These are phyloP conservation scores for Tagetes erecta DNA, from an alignment of 129 eudicot species.

Conservation along the genomic window DNA sequence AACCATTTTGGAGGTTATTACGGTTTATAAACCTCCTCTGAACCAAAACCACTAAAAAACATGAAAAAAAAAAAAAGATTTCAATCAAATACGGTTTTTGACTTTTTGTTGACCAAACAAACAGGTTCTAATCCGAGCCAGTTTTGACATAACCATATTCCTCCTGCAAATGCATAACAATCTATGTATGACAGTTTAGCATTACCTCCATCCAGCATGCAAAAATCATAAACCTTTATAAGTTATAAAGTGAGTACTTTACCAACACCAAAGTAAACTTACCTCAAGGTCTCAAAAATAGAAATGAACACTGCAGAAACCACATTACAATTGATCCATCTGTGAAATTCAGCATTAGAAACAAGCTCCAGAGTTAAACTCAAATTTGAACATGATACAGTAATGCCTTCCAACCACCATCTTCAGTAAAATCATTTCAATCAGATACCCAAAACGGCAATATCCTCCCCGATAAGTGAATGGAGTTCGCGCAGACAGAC, in stretches of 20 bases:
- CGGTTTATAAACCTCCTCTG: no score
- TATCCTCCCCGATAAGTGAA: no score
- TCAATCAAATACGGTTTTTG: no score
- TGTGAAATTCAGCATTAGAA: neutral
- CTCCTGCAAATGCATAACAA: slow-evolving; percentile 12
- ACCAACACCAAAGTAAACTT: neutral
- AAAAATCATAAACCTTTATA: neutral
- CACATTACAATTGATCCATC: neutral
- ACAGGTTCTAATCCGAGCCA: no score
- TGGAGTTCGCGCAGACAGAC: no score
- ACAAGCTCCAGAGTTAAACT: neutral
- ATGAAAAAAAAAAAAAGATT: no score
- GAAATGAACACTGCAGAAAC: neutral
- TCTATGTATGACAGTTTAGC: neutral
- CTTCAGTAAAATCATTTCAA: neutral
- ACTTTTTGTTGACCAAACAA: no score
- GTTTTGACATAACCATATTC: neutral
- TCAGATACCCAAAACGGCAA: slow-evolving; percentile 1
- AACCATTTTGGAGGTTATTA: no score
- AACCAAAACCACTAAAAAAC: no score
- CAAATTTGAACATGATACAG: slow-evolving; percentile 3
- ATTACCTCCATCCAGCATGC: neutral
- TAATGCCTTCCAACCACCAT: neutral
- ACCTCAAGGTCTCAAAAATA: slow-evolving; percentile 1
- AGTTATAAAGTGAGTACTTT: neutral